Conservation (phyloP, 768 basidiomycete species). For the Kwoniella bestiolae region DNA sequence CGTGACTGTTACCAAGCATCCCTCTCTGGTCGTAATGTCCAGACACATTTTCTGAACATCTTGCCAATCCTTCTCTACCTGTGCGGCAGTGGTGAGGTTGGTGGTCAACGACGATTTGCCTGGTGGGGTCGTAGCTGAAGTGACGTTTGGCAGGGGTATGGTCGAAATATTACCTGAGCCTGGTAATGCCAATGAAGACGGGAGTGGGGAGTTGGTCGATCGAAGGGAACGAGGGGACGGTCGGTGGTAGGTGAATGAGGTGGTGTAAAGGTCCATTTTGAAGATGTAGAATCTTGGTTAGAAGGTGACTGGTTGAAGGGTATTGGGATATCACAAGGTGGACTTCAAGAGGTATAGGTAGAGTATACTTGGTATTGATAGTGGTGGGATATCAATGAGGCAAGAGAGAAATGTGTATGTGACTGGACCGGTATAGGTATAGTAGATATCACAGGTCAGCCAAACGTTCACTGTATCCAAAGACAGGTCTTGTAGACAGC, state of each 20-base stretch:
- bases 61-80: slow-evolving; percentile 66
- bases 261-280: slow-evolving; percentile 90
- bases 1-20: slow-evolving; percentile 80
- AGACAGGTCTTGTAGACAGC: no score
- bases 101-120: slow-evolving; percentile 20
- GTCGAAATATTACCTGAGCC: slow-evolving; percentile 22
- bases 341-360: neutral
- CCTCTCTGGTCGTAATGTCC: slow-evolving; percentile 78
- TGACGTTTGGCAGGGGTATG: slow-evolving; percentile 35
- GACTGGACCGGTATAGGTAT: neutral
- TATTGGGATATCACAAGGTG: slow-evolving; percentile 1
- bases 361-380: neutral
- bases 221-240: slow-evolving; percentile 63
- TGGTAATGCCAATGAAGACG: slow-evolving; percentile 22
- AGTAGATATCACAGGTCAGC: neutral
- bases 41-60: slow-evolving; percentile 77
- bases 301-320: neutral
- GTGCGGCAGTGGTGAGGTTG: slow-evolving; percentile 19
- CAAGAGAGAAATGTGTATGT: neutral
- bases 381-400: neutral
- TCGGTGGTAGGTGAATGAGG: slow-evolving; percentile 89
- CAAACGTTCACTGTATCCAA: neutral
- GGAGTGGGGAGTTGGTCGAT: slow-evolving; percentile 37
- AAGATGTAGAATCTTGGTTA: no score
- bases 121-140: slow-evolving; percentile 25